Percentiles rank a stretch among this genome's conserved stretches.
These are phyloP conservation scores for Globisporangium nodosum DNA, from an alignment of 352 stramenopile genomes.

Conservation along the genomic window DNA sequence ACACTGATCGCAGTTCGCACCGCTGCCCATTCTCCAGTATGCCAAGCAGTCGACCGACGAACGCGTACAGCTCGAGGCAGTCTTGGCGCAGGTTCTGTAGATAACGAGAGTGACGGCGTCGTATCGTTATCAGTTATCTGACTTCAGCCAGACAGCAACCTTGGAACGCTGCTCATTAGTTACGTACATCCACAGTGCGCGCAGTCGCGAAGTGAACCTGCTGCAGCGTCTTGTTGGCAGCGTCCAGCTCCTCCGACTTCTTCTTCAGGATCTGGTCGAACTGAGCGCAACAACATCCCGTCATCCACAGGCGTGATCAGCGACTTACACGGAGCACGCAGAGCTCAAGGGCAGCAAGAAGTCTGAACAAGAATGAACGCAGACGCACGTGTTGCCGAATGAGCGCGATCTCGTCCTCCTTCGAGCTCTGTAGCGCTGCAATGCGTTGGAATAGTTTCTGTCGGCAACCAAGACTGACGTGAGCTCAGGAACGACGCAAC, in stretches of 20 bases:
- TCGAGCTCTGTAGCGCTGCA: conserved; percentile 43
- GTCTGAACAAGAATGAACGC: background rate
- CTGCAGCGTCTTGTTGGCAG: conserved; percentile 27
- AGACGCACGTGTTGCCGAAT: conserved; percentile 54
- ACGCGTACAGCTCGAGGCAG: conserved; percentile 65
- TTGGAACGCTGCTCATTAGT: background rate
- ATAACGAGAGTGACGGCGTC: background rate
- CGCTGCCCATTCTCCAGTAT: conserved; percentile 17
- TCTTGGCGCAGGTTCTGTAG: conserved; percentile 61
- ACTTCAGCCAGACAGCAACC: too few relatives aligned
- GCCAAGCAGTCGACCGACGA: conserved; percentile 34
- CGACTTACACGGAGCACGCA: too few relatives aligned
- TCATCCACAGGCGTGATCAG: background rate
- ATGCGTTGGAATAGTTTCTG: conserved; percentile 48
- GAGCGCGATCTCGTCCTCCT: conserved; percentile 66
- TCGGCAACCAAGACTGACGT: too few relatives aligned
- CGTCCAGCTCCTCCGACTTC: conserved; percentile 38
- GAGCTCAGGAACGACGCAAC: too few relatives aligned
- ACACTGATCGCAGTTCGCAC: conserved; percentile 7
- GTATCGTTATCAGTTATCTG: background rate
- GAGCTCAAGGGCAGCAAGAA: background rate
- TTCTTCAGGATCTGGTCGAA: conserved; percentile 63
- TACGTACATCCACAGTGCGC: conserved; percentile 38
- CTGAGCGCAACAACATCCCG: conserved; percentile 8
- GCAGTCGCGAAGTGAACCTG: conserved; percentile 29